phyloP scores from a whole-genome alignment of 2,329 filamentous ascomycete genomes.

The Cytospora piceae region DNA sequence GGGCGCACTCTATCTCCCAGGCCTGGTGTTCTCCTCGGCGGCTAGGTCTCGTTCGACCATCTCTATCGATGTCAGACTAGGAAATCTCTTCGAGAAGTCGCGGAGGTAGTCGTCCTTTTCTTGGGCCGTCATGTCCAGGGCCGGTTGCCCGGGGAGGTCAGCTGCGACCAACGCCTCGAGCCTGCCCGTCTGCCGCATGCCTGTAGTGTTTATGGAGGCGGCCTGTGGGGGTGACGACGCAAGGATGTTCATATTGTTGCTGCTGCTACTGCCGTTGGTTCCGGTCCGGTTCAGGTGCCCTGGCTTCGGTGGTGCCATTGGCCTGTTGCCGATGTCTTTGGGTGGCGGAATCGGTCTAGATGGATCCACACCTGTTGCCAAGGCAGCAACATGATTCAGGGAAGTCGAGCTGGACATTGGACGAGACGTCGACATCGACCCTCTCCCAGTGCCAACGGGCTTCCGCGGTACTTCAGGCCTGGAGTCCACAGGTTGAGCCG shows the following conservation, averaged over 20 bases:
- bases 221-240: constrained; percentile 52
- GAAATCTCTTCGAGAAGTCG: constrained; percentile 83
- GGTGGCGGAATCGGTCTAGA: constrained; percentile 38
- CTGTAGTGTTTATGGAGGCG: constrained; percentile 34
- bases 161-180: constrained; percentile 48
- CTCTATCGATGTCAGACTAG: constrained; percentile 82
- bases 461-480: constrained; percentile 56
- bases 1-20: constrained; percentile 28
- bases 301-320: constrained; percentile 64
- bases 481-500: constrained; percentile 44
- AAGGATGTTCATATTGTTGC: constrained; percentile 8
- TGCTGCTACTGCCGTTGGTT: constrained; percentile 37
- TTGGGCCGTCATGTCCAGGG: constrained; percentile 58
- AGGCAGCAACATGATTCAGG: constrained; percentile 32
- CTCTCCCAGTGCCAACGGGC: constrained; percentile 44
- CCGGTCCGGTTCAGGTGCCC: constrained; percentile 61
- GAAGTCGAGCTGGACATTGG: constrained; percentile 27
- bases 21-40: constrained; percentile 39
- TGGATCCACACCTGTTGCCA: constrained; percentile 15
- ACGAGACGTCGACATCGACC: constrained; percentile 36
- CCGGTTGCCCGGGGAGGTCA: constrained; percentile 52
- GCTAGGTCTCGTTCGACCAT: constrained; percentile 75
- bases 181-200: constrained; percentile 35
- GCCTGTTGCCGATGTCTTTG: constrained; percentile 41
- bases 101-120: constrained; percentile 68